These are phyloP conservation scores for Phytophthora palmivora DNA, from an alignment of 352 stramenopile genomes.

Conservation along the genomic window DNA sequence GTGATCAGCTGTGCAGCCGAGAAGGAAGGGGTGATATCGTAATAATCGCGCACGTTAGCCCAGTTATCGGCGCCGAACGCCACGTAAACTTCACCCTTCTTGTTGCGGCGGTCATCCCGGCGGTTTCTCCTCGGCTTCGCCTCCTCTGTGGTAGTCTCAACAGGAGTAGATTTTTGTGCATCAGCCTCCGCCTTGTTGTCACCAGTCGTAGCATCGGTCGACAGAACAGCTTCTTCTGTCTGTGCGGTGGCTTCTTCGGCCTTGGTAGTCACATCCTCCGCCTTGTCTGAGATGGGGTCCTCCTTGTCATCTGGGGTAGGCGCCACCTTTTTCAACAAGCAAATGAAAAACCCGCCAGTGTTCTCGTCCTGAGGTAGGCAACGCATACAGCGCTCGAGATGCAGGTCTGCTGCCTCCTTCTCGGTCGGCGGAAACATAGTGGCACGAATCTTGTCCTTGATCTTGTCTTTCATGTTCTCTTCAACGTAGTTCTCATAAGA, in stretches of 20 bases:
- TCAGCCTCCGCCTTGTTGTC: constrained; percentile 33
- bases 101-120: constrained; percentile 59
- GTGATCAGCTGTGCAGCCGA: constrained; percentile 85
- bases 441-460: constrained; percentile 81
- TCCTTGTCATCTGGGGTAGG: constrained; percentile 55
- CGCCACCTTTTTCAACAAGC: constrained; percentile 93
- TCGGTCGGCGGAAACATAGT: constrained; percentile 92
- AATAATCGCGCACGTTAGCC: constrained; percentile 76
- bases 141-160: constrained; percentile 28
- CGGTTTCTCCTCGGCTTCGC: constrained; percentile 41
- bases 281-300: constrained; percentile 11
- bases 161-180: constrained; percentile 12
- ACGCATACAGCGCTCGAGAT: constrained; percentile 96
- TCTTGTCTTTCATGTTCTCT: constrained; percentile 61
- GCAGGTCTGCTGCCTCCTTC: constrained; percentile 73
- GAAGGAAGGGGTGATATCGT: constrained; percentile 74
- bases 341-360: constrained; percentile 99
- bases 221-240: constrained; percentile 17
- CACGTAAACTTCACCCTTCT: constrained; percentile 80
- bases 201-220: constrained; percentile 18
- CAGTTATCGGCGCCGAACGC: constrained; percentile 69
- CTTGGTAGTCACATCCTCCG: constrained; percentile 10
- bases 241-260: constrained; percentile 21
- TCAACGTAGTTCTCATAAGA: constrained; percentile 73
- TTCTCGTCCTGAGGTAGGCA: constrained; percentile 96